A percentile compares a stretch with the other conserved stretches of the same genome.
Evolutionary conservation across 306 rosid species (phyloP).

Genomic region (Alnus glutinosa): DNA sequence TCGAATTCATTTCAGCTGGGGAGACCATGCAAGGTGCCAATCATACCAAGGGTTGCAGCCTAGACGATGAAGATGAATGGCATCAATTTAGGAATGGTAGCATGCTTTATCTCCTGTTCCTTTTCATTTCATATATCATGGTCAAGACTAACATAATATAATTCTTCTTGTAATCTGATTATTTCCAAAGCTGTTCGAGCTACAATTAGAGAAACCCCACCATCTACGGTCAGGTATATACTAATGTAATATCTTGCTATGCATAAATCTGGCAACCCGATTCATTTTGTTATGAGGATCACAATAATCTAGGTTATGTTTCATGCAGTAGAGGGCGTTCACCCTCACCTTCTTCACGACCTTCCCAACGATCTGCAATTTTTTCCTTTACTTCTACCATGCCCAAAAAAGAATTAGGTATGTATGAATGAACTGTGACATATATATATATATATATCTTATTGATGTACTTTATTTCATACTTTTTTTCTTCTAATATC

Average conservation of each 20-base stretch:
- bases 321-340: constrained; percentile 72
- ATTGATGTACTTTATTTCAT: constrained; percentile 6
- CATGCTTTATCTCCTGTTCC: constrained; percentile 16
- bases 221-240: constrained; percentile 60
- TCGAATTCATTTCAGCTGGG: constrained; percentile 62
- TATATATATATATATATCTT: not conserved
- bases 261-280: constrained; percentile 17
- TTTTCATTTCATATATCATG: constrained; percentile 3
- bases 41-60: constrained; percentile 70
- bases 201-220: constrained; percentile 81
- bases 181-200: constrained; percentile 77
- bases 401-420: constrained; percentile 76
- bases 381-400: constrained; percentile 78
- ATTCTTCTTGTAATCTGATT: constrained; percentile 21
- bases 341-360: constrained; percentile 61
- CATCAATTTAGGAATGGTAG: constrained; percentile 81
- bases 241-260: constrained; percentile 1
- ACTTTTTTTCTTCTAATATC: constrained; percentile 10
- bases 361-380: constrained; percentile 53
- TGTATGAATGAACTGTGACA: constrained; percentile 9
- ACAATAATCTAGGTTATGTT: constrained; percentile 14
- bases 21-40: constrained; percentile 74
- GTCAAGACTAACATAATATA: constrained; percentile 21
- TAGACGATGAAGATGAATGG: constrained; percentile 90
- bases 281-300: constrained; percentile 11